A percentile compares a stretch with the other conserved stretches of the same genome.
phyloP scores from a whole-genome alignment of 2,329 filamentous ascomycete genomes.

The Elsinoe batatas region DNA sequence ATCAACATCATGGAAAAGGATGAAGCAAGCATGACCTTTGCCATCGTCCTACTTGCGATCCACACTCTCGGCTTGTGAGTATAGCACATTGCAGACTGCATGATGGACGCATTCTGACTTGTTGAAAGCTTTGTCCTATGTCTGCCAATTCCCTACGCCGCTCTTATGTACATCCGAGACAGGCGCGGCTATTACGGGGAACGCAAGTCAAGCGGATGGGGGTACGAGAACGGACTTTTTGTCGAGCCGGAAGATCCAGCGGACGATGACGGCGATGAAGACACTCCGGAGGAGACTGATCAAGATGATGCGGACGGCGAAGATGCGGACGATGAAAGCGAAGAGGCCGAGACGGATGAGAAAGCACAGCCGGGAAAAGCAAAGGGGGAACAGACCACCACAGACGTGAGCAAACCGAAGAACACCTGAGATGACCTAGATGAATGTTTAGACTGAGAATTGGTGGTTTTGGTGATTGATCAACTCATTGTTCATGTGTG shows the following conservation, averaged over 20 bases:
- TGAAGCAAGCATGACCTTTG: not conserved
- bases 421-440: no score
- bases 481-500: not conserved
- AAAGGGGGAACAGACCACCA: no score
- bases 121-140: not conserved
- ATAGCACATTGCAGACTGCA: not conserved
- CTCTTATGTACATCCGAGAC: not conserved
- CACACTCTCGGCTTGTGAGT: conserved; percentile 8
- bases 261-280: not conserved
- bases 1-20: conserved; percentile 6
- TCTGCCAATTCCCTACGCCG: not conserved
- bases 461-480: no score
- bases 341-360: not conserved
- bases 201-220: conserved; percentile 1
- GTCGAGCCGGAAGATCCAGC: not conserved
- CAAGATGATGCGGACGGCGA: not conserved
- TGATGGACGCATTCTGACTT: not conserved
- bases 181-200: conserved; percentile 1
- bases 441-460: no score
- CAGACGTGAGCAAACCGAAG: no score
- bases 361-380: not conserved
- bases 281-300: not conserved
- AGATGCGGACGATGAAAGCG: not conserved
- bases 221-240: conserved; percentile 5
- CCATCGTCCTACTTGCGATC: not conserved